Evolutionary conservation across 169 alveolate genomes (phyloP).

Genomic region (Cryptosporidium muris): DNA sequence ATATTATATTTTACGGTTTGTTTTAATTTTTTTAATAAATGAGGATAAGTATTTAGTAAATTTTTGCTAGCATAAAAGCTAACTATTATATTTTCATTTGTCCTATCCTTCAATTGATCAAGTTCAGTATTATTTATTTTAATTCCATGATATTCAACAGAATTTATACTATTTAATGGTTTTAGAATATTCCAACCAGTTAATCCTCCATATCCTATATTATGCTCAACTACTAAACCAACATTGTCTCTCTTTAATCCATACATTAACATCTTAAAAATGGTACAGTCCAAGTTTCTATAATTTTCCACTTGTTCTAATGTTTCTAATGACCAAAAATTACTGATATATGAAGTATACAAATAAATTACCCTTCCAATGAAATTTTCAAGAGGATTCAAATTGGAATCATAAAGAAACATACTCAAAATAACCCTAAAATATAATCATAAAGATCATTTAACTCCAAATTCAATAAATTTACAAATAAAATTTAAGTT

Average conservation of each 20-base stretch:
- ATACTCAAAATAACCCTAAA: neutral
- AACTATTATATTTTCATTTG: conserved; percentile 17
- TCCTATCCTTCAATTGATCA: neutral
- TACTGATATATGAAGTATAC: conserved; percentile 8
- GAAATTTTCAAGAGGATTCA: conserved; percentile 5
- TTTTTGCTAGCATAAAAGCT: conserved; percentile 25
- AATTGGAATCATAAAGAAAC: neutral
- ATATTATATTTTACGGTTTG: conserved; percentile 9
- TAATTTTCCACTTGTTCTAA: conserved; percentile 24
- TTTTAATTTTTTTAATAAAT: neutral
- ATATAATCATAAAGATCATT: neutral
- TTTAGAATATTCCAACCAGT: conserved; percentile 23
- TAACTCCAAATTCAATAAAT: too few relatives aligned
- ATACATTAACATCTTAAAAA: conserved; percentile 5
- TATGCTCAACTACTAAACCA: conserved; percentile 42
- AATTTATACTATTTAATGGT: neutral
- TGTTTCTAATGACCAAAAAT: neutral
- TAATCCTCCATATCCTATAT: conserved; percentile 40
- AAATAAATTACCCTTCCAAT: conserved; percentile 23
- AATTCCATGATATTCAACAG: conserved; percentile 8
- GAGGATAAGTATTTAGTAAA: conserved; percentile 1
- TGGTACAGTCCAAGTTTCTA: conserved; percentile 6
- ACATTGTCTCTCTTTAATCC: conserved; percentile 7
- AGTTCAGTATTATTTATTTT: conserved; percentile 11
- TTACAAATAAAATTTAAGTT: too few relatives aligned